A percentile compares a stretch with the other conserved stretches of the same genome.
These are phyloP conservation scores for Trametes cingulata DNA, from an alignment of 768 basidiomycete genomes.

Conservation along the genomic window DNA sequence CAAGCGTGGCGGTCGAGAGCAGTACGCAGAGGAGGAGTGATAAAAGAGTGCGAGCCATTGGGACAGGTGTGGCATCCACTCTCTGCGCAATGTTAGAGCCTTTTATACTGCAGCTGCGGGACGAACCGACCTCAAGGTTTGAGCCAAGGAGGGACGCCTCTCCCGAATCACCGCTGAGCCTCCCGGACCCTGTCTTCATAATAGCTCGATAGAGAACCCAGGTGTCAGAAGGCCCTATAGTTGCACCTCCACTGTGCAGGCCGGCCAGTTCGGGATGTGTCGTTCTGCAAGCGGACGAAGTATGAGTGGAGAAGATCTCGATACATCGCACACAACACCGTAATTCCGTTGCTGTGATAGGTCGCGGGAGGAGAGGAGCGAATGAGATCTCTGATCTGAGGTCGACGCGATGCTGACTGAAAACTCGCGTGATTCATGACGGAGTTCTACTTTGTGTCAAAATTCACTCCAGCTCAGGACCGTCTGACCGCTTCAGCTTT, in stretches of 20 bases:
- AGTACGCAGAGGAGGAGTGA: conserved; percentile 4
- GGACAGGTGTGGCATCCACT: not conserved
- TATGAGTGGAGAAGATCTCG: not conserved
- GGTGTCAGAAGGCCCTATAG: conserved; percentile 3
- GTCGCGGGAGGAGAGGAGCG: not conserved
- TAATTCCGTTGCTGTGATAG: conserved; percentile 19
- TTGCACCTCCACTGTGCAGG: conserved; percentile 1
- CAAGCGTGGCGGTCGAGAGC: not conserved
- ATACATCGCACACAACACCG: not conserved
- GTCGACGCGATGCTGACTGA: not conserved
- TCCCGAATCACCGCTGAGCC: not conserved
- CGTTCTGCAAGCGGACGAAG: not conserved
- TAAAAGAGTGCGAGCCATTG: conserved; percentile 14
- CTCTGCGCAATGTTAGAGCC: not conserved
- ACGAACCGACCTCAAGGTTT: not conserved
- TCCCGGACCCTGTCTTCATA: conserved; percentile 5
- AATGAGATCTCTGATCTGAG: not conserved
- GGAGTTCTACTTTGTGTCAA: not conserved
- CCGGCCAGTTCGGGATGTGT: conserved; percentile 7
- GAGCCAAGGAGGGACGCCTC: not conserved
- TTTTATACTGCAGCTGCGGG: conserved; percentile 1
- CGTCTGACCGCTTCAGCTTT: not conserved
- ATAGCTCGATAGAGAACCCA: not conserved
- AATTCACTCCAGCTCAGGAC: not conserved
- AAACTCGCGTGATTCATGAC: conserved; percentile 3